Base-by-base conservation (phyloP, 139 green algal species). In the Mesotaenium endlicherianum region DNA sequence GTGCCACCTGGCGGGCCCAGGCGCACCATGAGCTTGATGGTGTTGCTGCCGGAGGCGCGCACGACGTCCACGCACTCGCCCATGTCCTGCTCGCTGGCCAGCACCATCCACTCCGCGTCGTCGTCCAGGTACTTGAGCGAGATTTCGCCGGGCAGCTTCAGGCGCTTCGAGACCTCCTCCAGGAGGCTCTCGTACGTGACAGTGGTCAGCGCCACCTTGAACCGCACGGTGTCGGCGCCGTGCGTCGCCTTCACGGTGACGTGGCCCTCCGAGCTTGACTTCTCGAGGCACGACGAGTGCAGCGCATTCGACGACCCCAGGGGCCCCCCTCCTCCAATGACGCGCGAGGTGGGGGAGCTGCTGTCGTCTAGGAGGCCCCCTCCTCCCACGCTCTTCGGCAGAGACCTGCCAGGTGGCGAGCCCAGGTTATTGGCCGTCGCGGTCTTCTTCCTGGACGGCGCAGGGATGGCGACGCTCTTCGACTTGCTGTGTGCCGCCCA, bases 221-320 rank as follows among this genome's bases (percentile, higher is more conserved):
- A 87, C 40, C 81, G 53, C 1, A 77, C 79, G 3, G 81, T 87
- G 36, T 87, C 81, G 31, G 50, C 55, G 11, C 72, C 74, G 5
- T 69, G 79, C 11, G 81, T 87, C 5, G 75, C 81, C 47, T 86
- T 86, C 17, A 86, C 42, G n/a, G 80, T 86, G 16, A 84, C 58
- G 20, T 45, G 36, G 76, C 42, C 39, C 30, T 31, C 60, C 38
- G n/a, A n/a, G n/a, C n/a, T n/a, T n/a, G n/a, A n/a, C n/a, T n/a
- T n/a, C n/a, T n/a, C n/a, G n/a, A n/a, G n/a, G n/a, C n/a, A n/a
- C n/a, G n/a, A n/a, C n/a, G n/a, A n/a, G n/a, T n/a, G n/a, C n/a
- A n/a, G n/a, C n/a, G n/a, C n/a, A n/a, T n/a, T n/a, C n/a, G n/a
- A n/a, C n/a, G n/a, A n/a, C n/a, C n/a, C n/a, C n/a, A n/a, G n/a